Base-by-base conservation (phyloP, 345 rosid species). In the Arabidopsis arenosa region DNA sequence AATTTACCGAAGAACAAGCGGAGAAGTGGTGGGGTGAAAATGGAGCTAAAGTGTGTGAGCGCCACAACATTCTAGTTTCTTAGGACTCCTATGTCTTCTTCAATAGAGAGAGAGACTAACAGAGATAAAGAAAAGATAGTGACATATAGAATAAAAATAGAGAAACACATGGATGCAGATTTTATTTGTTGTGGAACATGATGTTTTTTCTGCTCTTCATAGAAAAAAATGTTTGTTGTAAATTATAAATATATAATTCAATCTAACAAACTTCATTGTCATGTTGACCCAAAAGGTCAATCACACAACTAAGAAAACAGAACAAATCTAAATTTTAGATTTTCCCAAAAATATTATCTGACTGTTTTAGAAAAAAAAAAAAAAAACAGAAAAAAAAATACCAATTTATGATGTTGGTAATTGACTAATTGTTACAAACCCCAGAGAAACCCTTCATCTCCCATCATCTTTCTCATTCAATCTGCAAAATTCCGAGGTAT, bases 11-110 rank as follows among this genome's bases (percentile, higher is more conserved):
- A 83, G 86, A 86, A 63, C 81, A 83, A 83, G 98, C 97, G 7
- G 93, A 91, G 87, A 92, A 84, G 36, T 90, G 97, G 98, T 94
- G 97, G 98, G 80, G 85, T 59, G 93, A 88, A 68, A 85, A 94
- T 74, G 97, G 86, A 40, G 52, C 78, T 77, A 79, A 73, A 75
- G 82, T 89, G 37, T 87, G 86, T 1, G 88, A 91, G 77, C 85
- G 88, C 62, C 88, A 89, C 73, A 83, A 83, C 67, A 77, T 77
- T 64, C 44, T 70, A 56, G 62, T 70, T 70, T 77, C 80, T 1
- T 77, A 77, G 66, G 54, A 49, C 54, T 17, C 54, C n/a, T 45
- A 15, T 45, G 18, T 45, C 51, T 45, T 52, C 8, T 28, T 63
- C 14, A 56, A 5, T 36, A 75, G 4, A 32, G 3, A 41, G 71